These are phyloP conservation scores for Phytophthora cactorum DNA, from an alignment of 352 stramenopile species.

Conservation along the genomic window DNA sequence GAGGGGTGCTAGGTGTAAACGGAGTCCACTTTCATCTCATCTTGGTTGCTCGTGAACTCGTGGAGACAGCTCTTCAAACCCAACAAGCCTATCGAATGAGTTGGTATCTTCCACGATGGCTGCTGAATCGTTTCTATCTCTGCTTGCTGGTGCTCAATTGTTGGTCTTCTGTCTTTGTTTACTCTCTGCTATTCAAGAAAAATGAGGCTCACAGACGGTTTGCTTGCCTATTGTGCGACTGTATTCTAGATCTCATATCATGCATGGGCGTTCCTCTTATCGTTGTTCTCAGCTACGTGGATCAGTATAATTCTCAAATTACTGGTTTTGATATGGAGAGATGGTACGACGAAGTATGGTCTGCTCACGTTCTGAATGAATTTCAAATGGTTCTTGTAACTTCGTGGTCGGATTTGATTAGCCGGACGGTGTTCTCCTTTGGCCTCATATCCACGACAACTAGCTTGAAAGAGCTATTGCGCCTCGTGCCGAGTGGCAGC, in stretches of 20 bases:
- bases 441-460: slow-evolving; percentile 15
- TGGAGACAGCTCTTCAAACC: slow-evolving; percentile 40
- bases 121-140: slow-evolving; percentile 37
- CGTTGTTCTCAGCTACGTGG: slow-evolving; percentile 28
- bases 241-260: slow-evolving; percentile 38
- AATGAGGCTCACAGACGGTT: slow-evolving; percentile 33
- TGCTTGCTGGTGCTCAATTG: slow-evolving; percentile 35
- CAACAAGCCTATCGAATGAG: slow-evolving; percentile 47
- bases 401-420: slow-evolving; percentile 35
- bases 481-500: neutral
- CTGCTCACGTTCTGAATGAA: slow-evolving; percentile 29
- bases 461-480: slow-evolving; percentile 18
- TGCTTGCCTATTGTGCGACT: slow-evolving; percentile 36
- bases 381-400: slow-evolving; percentile 39
- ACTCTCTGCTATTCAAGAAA: slow-evolving; percentile 11
- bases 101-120: slow-evolving; percentile 20
- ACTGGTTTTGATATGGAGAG: slow-evolving; percentile 20
- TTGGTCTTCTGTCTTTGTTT: slow-evolving; percentile 33
- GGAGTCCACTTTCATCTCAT: slow-evolving; percentile 12
- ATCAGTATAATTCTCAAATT: slow-evolving; percentile 20
- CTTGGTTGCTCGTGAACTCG: slow-evolving; percentile 18
- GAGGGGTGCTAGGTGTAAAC: slow-evolving; percentile 1
- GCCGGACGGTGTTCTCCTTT: slow-evolving; percentile 28
- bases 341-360: slow-evolving; percentile 45
- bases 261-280: slow-evolving; percentile 32